These are phyloP conservation scores for Agastache rugosa DNA, from an alignment of 257 asterid genomes.

Conservation along the genomic window DNA sequence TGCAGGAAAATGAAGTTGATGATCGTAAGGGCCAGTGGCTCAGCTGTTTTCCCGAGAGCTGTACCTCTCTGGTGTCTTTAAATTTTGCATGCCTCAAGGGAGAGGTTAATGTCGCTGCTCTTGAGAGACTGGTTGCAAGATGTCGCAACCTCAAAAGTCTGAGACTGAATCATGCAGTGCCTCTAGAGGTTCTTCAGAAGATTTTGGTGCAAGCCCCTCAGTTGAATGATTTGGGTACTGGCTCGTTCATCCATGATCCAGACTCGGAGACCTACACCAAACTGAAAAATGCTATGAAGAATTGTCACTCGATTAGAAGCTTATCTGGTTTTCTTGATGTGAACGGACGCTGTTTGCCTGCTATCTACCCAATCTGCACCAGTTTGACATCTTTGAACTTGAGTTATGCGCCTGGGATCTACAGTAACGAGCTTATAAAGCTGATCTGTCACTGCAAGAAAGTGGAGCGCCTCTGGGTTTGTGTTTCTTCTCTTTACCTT, in stretches of 20 bases:
- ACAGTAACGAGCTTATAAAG: conserved; percentile 59
- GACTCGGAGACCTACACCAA: conserved; percentile 56
- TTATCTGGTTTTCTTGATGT: conserved; percentile 78
- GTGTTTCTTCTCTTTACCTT: conserved; percentile 29
- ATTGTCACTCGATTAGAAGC: conserved; percentile 63
- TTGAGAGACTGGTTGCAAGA: conserved; percentile 78
- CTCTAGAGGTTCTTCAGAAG: conserved; percentile 65
- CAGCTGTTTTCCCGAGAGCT: conserved; percentile 74
- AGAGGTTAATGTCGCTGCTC: conserved; percentile 67
- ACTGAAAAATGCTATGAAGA: conserved; percentile 50
- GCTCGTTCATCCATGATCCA: conserved; percentile 63
- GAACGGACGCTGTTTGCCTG: conserved; percentile 56
- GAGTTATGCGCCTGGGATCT: conserved; percentile 76
- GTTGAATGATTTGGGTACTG: conserved; percentile 72
- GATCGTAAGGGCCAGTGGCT: conserved; percentile 91
- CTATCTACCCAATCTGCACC: conserved; percentile 64
- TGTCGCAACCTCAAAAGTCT: conserved; percentile 65
- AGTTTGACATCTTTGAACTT: conserved; percentile 72
- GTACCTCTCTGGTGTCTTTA: conserved; percentile 74
- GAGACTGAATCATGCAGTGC: conserved; percentile 68
- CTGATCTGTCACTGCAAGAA: conserved; percentile 72
- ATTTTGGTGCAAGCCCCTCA: conserved; percentile 75
- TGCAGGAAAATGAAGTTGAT: conserved; percentile 82
- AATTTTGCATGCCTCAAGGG: conserved; percentile 90
- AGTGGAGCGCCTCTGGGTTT: conserved; percentile 73